phyloP scores from a whole-genome alignment of 768 basidiomycete genomes.

The Rhizopogon salebrosus region DNA sequence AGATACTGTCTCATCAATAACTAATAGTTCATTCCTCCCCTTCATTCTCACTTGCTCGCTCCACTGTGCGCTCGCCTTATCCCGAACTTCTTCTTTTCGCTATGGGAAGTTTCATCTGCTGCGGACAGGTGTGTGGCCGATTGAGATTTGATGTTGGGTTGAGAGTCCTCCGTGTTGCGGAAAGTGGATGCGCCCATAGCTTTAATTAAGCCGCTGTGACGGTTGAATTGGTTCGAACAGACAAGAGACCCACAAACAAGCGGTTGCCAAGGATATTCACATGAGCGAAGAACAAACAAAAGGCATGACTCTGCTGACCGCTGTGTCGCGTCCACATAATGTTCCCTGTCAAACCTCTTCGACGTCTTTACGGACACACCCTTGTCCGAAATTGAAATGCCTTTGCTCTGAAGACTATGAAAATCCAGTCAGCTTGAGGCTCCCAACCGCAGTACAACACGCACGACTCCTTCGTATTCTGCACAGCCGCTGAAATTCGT shows the following conservation, averaged over 20 bases:
- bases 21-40: too few species aligned
- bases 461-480: constrained; percentile 52
- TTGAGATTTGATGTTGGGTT: constrained; percentile 8
- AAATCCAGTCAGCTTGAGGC: not conserved
- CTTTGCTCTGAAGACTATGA: constrained; percentile 51
- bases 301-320: constrained; percentile 34
- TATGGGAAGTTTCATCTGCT: not conserved
- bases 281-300: not conserved
- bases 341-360: constrained; percentile 52
- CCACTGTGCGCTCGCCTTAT: constrained; percentile 6
- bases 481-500: constrained; percentile 36
- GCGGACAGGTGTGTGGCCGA: not conserved
- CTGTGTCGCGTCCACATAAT: constrained; percentile 71
- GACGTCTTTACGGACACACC: constrained; percentile 66
- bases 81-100: constrained; percentile 2
- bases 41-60: not conserved
- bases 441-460: too few species aligned
- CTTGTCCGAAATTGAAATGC: constrained; percentile 49
- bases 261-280: too few species aligned
- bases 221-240: not conserved
- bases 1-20: not conserved
- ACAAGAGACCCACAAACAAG: not conserved
- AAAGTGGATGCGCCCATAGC: constrained; percentile 44
- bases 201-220: constrained; percentile 47
- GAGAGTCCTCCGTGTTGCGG: constrained; percentile 12